Evolutionary conservation across 176 grass and related monocot genomes (phyloP), one percentile per base, ranked within the genome.

Genomic region (Oryza nivara): DNA sequence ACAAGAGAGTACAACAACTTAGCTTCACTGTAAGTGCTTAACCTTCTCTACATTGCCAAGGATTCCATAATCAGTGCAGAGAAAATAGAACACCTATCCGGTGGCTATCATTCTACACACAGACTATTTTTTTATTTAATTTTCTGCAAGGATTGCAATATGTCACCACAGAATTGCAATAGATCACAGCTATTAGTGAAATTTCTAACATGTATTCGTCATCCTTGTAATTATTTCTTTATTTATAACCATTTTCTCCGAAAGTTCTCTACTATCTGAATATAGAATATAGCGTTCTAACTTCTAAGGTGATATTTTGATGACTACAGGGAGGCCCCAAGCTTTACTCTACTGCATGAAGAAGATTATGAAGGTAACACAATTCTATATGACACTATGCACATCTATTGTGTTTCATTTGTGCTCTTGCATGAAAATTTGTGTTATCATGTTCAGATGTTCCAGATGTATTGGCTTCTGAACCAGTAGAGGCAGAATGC

Each of bases 271-370:
- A 52, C 14, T 68, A 64, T 74, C 54, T 49, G 26, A 56, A 47
- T 77, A 68, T 44, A 44, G 43, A 44, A 44, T 44, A 8, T 81
- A 71, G 84, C 28, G 60, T 79, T 49, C 70, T 89, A 68, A 83
- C 58, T 79, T 49, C 70, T 89, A 68, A 83, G 34, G 20, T 75
- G 40, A 65, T 82, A 16, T 64, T 88, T 67, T 76, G 49, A 68
- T 86, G 13, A 79, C 70, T 76, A 61, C 65, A 85, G 85, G 43
- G 84, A 90, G 79, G 74, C 72, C 56, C 96, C 93, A 65, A 95
- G 93, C 73, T 98, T 98, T 81, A 85, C 95, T 92, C 70, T 95
- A 64, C 61, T 95, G 70, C 56, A 81, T 58, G 93, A 95, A 70
- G 91, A 88, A 87, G 81, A 68, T 36, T 73, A 82, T 68, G 77